Base-by-base conservation (phyloP, 1,284 basidiomycete genomes). In the Sanghuangporus sanghuang region DNA sequence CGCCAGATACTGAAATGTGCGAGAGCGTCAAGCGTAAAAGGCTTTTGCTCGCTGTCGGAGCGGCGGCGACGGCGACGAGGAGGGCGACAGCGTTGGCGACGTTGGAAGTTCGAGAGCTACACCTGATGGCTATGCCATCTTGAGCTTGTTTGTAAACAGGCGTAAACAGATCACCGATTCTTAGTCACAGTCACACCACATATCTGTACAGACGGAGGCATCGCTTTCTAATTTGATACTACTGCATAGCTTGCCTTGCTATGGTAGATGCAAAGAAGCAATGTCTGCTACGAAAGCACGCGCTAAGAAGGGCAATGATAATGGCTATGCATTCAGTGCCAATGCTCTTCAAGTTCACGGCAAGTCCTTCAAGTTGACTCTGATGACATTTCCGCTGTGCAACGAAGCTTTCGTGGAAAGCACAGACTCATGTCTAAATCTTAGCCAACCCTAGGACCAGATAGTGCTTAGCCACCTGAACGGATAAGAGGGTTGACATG, bases 1-100 rank as follows among this genome's bases (percentile, higher is more conserved):
- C 44, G 58, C 48, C 59, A 59, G 50, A 44, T 14, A 36, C 12
- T 35, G 38, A 40, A 49, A 23, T 39, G 54, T 57, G 53, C n/a
- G 18, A 44, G 39, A 57, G 59, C 27, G 44, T 44, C 27, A 59
- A 59, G 57, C 44, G 44, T 38, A 32, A 64, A 21, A 39, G 36
- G 63, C 49, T 52, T n/a, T 18, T 64, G 59, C 64, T 57, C 64
- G 59, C 64, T 61, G 64, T 61, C 56, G 55, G 32, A 38, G 32
- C 53, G 49, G 61, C 64, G 64, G 57, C 64, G 59, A 39, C 64
- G 61, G 57, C 35, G 44, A 59, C 48, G 60, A 40, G 11, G 52
- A 38, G 38, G 60, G 44, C 48, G 56, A 44, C 60, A 57, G 44
- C 44, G 57, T 58, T 46, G 62, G 57, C 56, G 50, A 48, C 57